These are phyloP conservation scores for Fennellomyces sp. DNA, from an alignment of 371 early-diverging fungal species.

Conservation along the genomic window DNA sequence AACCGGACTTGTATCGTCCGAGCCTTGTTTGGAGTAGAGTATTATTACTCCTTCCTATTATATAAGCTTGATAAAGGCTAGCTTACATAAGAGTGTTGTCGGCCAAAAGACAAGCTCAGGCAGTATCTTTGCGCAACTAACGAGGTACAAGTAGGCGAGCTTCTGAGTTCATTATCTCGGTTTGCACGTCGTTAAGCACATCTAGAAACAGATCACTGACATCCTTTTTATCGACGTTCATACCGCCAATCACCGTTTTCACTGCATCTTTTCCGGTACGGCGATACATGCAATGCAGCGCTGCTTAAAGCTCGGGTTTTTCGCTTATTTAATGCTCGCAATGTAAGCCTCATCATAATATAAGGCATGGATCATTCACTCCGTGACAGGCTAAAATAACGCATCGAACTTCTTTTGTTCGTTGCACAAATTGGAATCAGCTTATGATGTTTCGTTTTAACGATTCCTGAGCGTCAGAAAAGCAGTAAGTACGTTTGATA, in stretches of 20 bases:
- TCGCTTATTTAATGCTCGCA: constrained; percentile 75
- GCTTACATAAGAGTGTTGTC: constrained; percentile 73
- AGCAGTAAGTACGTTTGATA: neutral
- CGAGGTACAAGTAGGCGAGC: constrained; percentile 90
- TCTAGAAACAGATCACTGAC: constrained; percentile 90
- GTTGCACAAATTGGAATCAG: constrained; percentile 5
- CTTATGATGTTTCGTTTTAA: neutral
- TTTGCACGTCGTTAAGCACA: constrained; percentile 98
- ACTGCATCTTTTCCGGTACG: constrained; percentile 96
- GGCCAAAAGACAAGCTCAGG: constrained; percentile 90
- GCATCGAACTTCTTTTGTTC: constrained; percentile 3
- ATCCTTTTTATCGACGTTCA: constrained; percentile 91
- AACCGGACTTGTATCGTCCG: constrained; percentile 84
- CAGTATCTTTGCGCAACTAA: constrained; percentile 84
- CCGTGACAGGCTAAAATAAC: neutral
- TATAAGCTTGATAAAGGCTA: too few relatives aligned
- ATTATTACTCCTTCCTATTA: constrained; percentile 13
- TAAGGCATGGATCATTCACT: neutral
- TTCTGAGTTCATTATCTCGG: constrained; percentile 90
- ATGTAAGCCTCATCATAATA: too few relatives aligned
- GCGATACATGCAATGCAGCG: constrained; percentile 94
- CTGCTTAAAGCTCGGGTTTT: constrained; percentile 93
- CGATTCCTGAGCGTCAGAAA: neutral
- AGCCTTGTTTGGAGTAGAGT: constrained; percentile 10
- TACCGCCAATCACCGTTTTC: constrained; percentile 93